These are phyloP conservation scores for Metarhizium humberi DNA, from an alignment of 2,329 filamentous ascomycete genomes.

Conservation along the genomic window DNA sequence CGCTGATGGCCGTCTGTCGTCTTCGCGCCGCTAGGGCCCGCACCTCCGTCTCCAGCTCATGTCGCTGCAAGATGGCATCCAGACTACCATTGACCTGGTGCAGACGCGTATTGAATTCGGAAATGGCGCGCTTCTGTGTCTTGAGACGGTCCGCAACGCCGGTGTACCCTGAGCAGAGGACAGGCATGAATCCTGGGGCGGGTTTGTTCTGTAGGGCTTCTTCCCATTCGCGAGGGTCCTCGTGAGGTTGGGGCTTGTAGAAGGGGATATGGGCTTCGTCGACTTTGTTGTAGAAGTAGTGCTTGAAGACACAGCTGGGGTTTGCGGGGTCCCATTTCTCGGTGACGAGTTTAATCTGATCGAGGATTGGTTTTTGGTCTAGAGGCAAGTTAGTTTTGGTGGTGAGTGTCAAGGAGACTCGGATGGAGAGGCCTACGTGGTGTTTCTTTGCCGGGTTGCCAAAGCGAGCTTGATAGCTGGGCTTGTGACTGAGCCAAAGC, in stretches of 20 bases:
- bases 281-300: slow-evolving; percentile 84
- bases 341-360: slow-evolving; percentile 62
- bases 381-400: slow-evolving; percentile 1
- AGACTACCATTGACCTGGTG: slow-evolving; percentile 74
- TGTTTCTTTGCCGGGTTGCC: slow-evolving; percentile 42
- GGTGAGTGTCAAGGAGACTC: neutral
- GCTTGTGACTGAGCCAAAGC: slow-evolving; percentile 34
- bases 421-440: slow-evolving; percentile 28
- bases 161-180: slow-evolving; percentile 64
- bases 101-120: slow-evolving; percentile 59
- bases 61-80: slow-evolving; percentile 61
- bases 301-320: slow-evolving; percentile 64
- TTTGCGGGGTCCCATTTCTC: slow-evolving; percentile 66
- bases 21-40: slow-evolving; percentile 63
- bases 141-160: slow-evolving; percentile 63
- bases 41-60: slow-evolving; percentile 69
- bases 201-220: slow-evolving; percentile 75
- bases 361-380: slow-evolving; percentile 61
- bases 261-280: slow-evolving; percentile 66
- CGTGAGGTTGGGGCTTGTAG: slow-evolving; percentile 59
- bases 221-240: slow-evolving; percentile 75
- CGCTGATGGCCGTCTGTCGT: slow-evolving; percentile 62
- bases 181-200: slow-evolving; percentile 65
- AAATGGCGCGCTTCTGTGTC: slow-evolving; percentile 60
- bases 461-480: slow-evolving; percentile 39